Base-by-base conservation (phyloP, 768 basidiomycete genomes). In the Boletus edulis region DNA sequence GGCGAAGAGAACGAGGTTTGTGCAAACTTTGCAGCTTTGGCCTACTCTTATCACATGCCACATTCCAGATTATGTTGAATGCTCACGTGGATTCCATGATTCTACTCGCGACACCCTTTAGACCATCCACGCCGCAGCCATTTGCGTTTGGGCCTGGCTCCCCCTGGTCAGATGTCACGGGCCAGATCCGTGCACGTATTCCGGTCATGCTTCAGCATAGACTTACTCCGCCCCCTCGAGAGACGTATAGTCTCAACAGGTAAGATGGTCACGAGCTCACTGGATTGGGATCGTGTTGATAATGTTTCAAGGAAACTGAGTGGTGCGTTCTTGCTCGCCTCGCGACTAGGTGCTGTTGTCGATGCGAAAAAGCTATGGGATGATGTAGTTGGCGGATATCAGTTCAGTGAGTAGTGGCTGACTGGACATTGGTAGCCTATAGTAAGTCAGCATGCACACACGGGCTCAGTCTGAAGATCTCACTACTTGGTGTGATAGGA, bases 241-340 rank as follows among this genome's bases (percentile, higher is more conserved):
- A 98, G 74, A 98, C 96, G 1, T 98, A 98, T 70, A 93, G 91
- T 69, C 73, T 98, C 51, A 98, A 99, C 69, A 75, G 94, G 88
- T 87, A 57, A 52, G 81, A 67, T 12, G 18, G 76, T 58, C 5
- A 10, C 20, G 2, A 15, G 42, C 15, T 38, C 22, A 7, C 32
- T 20, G 17, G 4, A 43, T 32, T 15, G 37, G 9, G 10, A 35
- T n/a, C 38, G 31, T 37, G 39, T 46, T 57, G 3, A 58, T 17
- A 18, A 31, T 4, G 10, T 45, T 35, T 27, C n/a, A 54, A 63
- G 90, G 65, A 94, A 93, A 77, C 62, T 93, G 65, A 91, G 90
- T 58, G 90, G 91, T 0, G 83, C 87, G 5, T 92, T 93, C 69
- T 71, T 94, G 57, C 76, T 94, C 2, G 89, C 91, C 8, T 81